A percentile compares a stretch with the other conserved stretches of the same genome.
phyloP scores from a whole-genome alignment of 2,329 filamentous ascomycete genomes.

The Epichloe hybrida region DNA sequence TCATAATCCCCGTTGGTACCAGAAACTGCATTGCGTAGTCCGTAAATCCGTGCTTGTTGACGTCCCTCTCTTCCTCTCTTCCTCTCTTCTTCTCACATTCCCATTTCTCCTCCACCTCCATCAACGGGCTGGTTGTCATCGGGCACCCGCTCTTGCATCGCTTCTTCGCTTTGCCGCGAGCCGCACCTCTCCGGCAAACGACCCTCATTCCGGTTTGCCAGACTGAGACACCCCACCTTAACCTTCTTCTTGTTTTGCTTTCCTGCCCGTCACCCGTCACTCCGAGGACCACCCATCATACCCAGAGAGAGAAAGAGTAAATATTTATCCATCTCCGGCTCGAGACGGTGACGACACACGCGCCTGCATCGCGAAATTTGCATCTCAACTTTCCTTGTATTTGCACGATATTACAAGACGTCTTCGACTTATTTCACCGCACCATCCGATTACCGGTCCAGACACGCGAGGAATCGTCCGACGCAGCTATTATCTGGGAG shows the following conservation, averaged over 20 bases:
- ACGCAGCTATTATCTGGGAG: background rate
- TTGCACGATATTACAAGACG: background rate
- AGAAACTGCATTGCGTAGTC: background rate
- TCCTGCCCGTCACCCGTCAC: background rate
- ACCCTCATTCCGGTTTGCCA: background rate
- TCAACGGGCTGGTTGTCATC: background rate
- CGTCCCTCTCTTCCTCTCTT: background rate
- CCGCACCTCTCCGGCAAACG: background rate
- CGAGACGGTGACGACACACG: background rate
- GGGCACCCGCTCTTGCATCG: background rate
- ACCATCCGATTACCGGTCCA: background rate
- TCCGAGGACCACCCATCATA: background rate
- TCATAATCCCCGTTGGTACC: background rate
- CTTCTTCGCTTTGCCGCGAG: background rate
- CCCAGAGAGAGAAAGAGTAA: background rate
- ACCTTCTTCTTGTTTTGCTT: background rate
- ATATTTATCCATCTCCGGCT: background rate
- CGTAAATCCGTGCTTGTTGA: background rate
- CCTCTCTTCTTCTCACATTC: background rate
- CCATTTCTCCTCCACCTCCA: background rate
- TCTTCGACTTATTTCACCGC: background rate
- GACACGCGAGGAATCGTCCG: background rate
- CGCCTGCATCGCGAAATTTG: background rate
- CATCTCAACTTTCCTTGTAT: background rate
- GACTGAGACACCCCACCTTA: constrained; percentile 1